Evolutionary conservation across 306 rosid species (phyloP).

Genomic region (Casuarina glauca): DNA sequence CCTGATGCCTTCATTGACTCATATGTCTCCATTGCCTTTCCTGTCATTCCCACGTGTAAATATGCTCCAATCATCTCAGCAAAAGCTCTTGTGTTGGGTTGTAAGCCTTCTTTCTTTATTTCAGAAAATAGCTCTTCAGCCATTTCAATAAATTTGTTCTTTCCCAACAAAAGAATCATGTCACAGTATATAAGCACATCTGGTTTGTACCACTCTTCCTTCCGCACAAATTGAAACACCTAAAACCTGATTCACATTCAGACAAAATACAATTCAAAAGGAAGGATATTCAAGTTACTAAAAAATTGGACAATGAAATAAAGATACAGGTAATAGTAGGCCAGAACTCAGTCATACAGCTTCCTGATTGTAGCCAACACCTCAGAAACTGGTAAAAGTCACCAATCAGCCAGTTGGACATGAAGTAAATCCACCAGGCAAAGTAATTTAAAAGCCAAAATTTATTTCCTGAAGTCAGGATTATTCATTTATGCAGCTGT

Average conservation of each 20-base stretch:
- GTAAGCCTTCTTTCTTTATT: constrained; percentile 44
- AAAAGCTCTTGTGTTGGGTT: constrained; percentile 57
- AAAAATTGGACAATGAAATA: neutral
- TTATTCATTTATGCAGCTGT: neutral
- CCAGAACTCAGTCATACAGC: neutral
- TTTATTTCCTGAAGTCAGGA: neutral
- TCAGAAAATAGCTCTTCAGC: constrained; percentile 56
- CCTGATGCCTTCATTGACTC: constrained; percentile 59
- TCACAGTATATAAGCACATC: constrained; percentile 55
- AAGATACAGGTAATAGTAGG: neutral
- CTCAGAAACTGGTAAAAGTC: neutral
- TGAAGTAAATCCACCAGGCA: neutral
- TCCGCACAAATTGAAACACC: constrained; percentile 62
- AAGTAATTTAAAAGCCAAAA: neutral
- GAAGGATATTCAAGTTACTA: neutral
- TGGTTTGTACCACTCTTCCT: constrained; percentile 47
- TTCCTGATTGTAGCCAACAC: constrained; percentile 2
- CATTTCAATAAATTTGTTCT: constrained; percentile 48
- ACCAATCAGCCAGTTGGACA: neutral
- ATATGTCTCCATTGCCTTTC: constrained; percentile 58
- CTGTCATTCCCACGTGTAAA: constrained; percentile 45
- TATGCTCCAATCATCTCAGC: constrained; percentile 82
- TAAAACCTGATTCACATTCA: constrained; percentile 35
- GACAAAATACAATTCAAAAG: constrained; percentile 10
- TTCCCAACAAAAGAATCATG: constrained; percentile 59